Base-by-base conservation (phyloP, 2,329 filamentous ascomycete genomes). In the Ilyonectria destructans region DNA sequence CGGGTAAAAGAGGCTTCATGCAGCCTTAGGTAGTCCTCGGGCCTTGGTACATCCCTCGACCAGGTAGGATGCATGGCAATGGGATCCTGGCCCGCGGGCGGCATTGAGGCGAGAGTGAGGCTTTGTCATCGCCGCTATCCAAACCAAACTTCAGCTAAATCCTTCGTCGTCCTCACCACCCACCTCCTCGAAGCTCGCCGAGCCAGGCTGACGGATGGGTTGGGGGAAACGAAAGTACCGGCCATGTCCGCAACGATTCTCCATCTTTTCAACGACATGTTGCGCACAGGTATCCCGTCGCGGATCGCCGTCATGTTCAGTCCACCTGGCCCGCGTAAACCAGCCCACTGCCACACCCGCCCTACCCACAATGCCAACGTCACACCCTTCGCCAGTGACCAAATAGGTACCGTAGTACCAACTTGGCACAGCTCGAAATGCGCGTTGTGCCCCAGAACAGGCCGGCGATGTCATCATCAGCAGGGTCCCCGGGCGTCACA, bases 1-100 rank as follows among this genome's bases (percentile, higher is more conserved):
- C 64, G 72, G 65, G 60, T 75, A 74, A 65, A 69, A 33, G 62
- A 73, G 72, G 69, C 67, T 72, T 71, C 64, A 56, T 29, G 69
- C 68, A 65, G 65, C 55, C 55, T 45, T 59, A 12, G 10, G 48
- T 59, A 12, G 10, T 4, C 33, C 46, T 10, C 40, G 17, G 21
- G 37, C n/a, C 51, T 23, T 19, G 31, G 17, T 46, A 63, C 48
- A 48, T 31, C 8, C 57, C 29, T 55, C 9, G 23, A 23, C 23
- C 23, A 23, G 23, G 23, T 49, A 21, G 23, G 21, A 29, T 49
- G 21, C 5, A 49, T 19, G 29, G 29, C 49, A 33, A 10, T 21
- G 31, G n/a, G 51, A 35, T 54, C 51, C 31, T 23, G 31, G 29
- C 29, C 35, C 15, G 6, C 17, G 7, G 40, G 17, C 40, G 17